phyloP scores from a whole-genome alignment of 2,329 filamentous ascomycete genomes.

The Fusarium globosum region DNA sequence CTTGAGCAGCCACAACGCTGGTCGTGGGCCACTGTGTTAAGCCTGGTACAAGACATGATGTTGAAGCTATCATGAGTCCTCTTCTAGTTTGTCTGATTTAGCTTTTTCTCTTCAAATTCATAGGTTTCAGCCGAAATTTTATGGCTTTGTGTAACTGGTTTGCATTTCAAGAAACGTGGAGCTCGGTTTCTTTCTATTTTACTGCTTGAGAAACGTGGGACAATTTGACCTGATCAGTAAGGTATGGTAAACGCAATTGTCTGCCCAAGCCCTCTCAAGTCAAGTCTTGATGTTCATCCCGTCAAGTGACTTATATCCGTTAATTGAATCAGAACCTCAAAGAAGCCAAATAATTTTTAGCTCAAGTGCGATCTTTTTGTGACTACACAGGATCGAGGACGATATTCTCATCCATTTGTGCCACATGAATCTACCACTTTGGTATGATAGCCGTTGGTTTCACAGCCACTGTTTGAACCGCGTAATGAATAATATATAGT shows the following conservation, averaged over 20 bases:
- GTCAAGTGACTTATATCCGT: no score
- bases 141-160: not conserved
- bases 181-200: not conserved
- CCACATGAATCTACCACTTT: not conserved
- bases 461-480: not conserved
- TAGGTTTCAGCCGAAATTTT: not conserved
- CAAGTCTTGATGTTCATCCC: no score
- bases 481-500: not conserved
- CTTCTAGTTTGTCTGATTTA: not conserved
- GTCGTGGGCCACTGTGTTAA: not conserved
- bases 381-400: not conserved
- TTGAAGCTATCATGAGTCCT: slow-evolving; percentile 11
- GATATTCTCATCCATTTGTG: not conserved
- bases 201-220: not conserved
- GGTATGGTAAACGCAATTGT: no score
- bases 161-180: not conserved
- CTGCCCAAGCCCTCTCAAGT: no score
- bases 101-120: not conserved
- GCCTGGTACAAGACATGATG: not conserved
- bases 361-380: not conserved
- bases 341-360: not conserved
- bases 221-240: not conserved
- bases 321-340: no score
- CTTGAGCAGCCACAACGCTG: slow-evolving; percentile 2
- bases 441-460: not conserved